Base-by-base conservation (phyloP, 2,329 filamentous ascomycete genomes). In the Aspergillus fumigatiaffinis region DNA sequence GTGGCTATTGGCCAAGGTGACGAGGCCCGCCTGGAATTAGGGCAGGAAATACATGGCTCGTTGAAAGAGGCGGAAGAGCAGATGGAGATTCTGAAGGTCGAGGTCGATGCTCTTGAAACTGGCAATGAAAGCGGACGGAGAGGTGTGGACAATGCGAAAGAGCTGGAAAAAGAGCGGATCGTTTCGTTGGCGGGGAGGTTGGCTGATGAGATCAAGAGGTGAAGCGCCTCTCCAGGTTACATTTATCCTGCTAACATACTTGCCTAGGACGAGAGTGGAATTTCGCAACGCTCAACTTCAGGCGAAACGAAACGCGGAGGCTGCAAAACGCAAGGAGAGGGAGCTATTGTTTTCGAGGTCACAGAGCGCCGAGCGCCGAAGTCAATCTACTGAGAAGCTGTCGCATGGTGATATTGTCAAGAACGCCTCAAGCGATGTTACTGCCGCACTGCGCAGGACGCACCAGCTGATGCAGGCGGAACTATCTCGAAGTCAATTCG, bases 381-480 rank as follows among this genome's bases (percentile, higher is more conserved):
- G 68, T 12, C 60, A 62, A 50, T 66, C 72, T 0, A 68, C 74
- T 26, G 79, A 83, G 61, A 80, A 82, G 46, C 72, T 87, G 3
- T 85, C 86, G 23, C 85, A 91, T 64, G 86, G 90, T 71, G 87
- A 94, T 62, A 81, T 91, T 62, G 82, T 87, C 46, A 80, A 91
- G 14, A 85, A 87, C 60, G 89, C 93, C 0, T 90, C 90, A 32
- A 86, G 83, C 63, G 91, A 95, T 77, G 89, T 97, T 54, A 97
- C 93, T 3, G 80, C 86, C 51, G 90, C 92, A 1, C 82, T 99
- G 53, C 84, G 91, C 59, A 83, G 92, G 59, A 95, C 93, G 5
- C 92, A 97, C 75, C 86, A 90, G 60, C 83, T 96, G 68, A 92
- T 97, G 79, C 86, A 90, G 62, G 82, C 86, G 4, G 92, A 97